Evolutionary conservation across 1,139 yeast genomes (phyloP).

Genomic region (Nematodospora anomalae): DNA sequence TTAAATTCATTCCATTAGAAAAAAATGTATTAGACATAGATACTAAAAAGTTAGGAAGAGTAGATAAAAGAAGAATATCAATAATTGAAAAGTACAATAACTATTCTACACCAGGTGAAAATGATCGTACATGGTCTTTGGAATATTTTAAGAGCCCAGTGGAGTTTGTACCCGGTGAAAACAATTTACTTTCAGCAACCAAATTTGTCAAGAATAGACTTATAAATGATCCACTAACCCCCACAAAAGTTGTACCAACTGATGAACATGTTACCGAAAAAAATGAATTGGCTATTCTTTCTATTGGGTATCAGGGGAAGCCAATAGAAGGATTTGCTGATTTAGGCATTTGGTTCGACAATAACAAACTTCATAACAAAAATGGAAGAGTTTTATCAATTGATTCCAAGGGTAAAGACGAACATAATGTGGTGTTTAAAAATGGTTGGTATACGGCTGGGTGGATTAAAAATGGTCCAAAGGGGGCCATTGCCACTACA

Average conservation of each 20-base stretch:
- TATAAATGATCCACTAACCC: slow-evolving; percentile 30
- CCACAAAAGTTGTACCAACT: slow-evolving; percentile 43
- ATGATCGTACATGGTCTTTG: slow-evolving; percentile 54
- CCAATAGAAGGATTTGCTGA: slow-evolving; percentile 60
- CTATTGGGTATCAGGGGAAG: slow-evolving; percentile 80
- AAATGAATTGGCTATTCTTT: slow-evolving; percentile 72
- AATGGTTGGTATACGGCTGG: slow-evolving; percentile 80
- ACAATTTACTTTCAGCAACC: slow-evolving; percentile 46
- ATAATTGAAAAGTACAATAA: slow-evolving; percentile 57
- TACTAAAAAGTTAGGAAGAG: slow-evolving; percentile 52
- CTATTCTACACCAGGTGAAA: slow-evolving; percentile 21
- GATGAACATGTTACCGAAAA: slow-evolving; percentile 36
- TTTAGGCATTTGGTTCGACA: slow-evolving; percentile 56
- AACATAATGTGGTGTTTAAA: slow-evolving; percentile 22
- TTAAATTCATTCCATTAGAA: slow-evolving; percentile 55
- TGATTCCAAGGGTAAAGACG: slow-evolving; percentile 22
- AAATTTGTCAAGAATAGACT: slow-evolving; percentile 50
- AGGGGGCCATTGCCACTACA: slow-evolving; percentile 89
- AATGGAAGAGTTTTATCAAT: slow-evolving; percentile 56
- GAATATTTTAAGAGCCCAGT: slow-evolving; percentile 71
- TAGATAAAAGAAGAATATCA: slow-evolving; percentile 66
- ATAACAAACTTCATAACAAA: slow-evolving; percentile 57
- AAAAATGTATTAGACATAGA: slow-evolving; percentile 42
- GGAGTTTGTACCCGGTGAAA: slow-evolving; percentile 40
- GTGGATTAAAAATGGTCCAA: slow-evolving; percentile 88